phyloP scores from a whole-genome alignment of 2,329 filamentous ascomycete species.

The Trichoderma lentiforme region DNA sequence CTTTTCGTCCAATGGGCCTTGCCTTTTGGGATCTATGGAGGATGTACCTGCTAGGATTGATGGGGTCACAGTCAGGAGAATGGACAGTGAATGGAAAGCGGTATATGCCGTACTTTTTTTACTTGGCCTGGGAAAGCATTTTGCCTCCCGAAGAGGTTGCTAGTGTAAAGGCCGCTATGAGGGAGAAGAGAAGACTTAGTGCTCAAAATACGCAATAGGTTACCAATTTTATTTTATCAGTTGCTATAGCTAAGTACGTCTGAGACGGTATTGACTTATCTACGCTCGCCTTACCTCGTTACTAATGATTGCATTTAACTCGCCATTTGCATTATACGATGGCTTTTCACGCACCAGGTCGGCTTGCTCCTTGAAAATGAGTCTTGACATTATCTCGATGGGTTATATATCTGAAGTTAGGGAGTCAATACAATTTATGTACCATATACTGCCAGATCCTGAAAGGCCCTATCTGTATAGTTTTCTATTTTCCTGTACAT shows the following conservation, averaged over 20 bases:
- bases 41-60: slow-evolving; percentile 20
- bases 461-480: no score
- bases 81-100: neutral
- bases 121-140: slow-evolving; percentile 12
- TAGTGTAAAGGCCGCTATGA: neutral
- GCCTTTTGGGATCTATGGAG: slow-evolving; percentile 23
- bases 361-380: no score
- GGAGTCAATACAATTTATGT: no score
- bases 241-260: neutral
- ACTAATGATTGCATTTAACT: no score
- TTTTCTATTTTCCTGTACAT: no score
- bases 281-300: no score
- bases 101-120: neutral
- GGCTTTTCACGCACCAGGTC: no score
- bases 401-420: no score
- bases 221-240: neutral
- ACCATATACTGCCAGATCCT: no score
- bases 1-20: slow-evolving; percentile 22
- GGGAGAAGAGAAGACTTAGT: neutral
- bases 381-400: no score
- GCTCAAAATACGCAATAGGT: neutral
- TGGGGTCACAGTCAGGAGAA: neutral
- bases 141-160: neutral
- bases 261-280: no score
- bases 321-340: no score